Conservation (phyloP, 176 grass and related monocot genomes). For the Eremochloa ophiuroides region DNA sequence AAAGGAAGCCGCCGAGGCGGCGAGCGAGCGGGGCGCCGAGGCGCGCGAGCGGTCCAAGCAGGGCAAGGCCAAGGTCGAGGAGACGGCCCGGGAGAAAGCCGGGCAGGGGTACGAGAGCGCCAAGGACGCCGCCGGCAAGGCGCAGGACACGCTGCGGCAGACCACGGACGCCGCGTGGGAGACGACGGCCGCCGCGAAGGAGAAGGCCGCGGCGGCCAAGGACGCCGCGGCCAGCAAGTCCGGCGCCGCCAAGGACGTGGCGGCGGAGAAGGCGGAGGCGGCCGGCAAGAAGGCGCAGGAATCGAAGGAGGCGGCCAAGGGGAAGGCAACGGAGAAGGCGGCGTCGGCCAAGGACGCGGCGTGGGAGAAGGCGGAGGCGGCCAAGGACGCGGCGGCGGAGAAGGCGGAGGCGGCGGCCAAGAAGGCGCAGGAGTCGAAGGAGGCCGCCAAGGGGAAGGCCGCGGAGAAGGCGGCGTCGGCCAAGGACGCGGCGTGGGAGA, state of each 20-base stretch:
- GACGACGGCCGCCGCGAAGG: constrained; percentile 2
- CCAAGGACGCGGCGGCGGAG: constrained; percentile 14
- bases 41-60: constrained; percentile 34
- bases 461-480: constrained; percentile 18
- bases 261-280: neutral
- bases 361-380: constrained; percentile 21
- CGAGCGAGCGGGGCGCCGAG: constrained; percentile 23
- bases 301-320: constrained; percentile 7
- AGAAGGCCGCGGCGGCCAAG: constrained; percentile 3
- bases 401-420: neutral
- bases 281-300: constrained; percentile 21
- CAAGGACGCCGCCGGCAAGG: constrained; percentile 17
- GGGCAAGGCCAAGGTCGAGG: constrained; percentile 32
- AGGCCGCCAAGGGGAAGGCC: neutral
- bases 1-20: constrained; percentile 26
- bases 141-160: constrained; percentile 13
- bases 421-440: constrained; percentile 24
- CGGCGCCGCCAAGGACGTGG: neutral
- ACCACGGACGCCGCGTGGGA: neutral
- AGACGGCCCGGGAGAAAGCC: constrained; percentile 21
- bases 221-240: neutral
- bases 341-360: neutral
- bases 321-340: neutral
- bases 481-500: constrained; percentile 42
- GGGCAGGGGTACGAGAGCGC: constrained; percentile 30